Conservation (phyloP, 345 rosid species). For the Euphorbia pulcherrima region DNA sequence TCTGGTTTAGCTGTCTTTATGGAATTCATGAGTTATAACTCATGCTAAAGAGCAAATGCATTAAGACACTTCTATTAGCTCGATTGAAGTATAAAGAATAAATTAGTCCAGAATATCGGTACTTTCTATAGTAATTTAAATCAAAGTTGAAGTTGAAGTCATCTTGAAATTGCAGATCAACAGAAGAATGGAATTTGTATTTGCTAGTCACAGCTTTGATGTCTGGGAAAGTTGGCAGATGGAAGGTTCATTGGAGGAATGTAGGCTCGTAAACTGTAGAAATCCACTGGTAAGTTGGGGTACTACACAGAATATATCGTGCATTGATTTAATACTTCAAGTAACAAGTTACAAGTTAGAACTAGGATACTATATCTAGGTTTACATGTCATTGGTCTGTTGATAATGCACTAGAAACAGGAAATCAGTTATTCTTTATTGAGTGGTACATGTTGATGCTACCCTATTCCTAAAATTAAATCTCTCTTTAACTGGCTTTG, state of each 20-base stretch:
- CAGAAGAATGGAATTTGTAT: slow-evolving; percentile 91
- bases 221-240: slow-evolving; percentile 98
- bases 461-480: background rate
- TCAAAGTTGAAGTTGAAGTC: background rate
- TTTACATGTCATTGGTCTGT: background rate
- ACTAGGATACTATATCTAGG: background rate
- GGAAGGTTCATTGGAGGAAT: slow-evolving; percentile 86
- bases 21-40: background rate
- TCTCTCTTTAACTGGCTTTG: slow-evolving; percentile 11
- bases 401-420: too few species aligned
- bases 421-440: too few species aligned
- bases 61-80: background rate
- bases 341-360: background rate
- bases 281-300: slow-evolving; percentile 53
- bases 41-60: background rate
- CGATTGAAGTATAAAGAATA: slow-evolving; percentile 8
- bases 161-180: slow-evolving; percentile 59
- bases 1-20: background rate
- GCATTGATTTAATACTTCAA: background rate
- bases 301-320: too few species aligned
- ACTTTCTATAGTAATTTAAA: background rate
- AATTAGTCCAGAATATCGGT: background rate
- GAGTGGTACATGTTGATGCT: background rate
- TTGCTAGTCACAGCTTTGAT: slow-evolving; percentile 97
- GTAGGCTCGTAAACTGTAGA: slow-evolving; percentile 85